phyloP scores from a whole-genome alignment of 257 asterid genomes.

The Gentiana straminea region DNA sequence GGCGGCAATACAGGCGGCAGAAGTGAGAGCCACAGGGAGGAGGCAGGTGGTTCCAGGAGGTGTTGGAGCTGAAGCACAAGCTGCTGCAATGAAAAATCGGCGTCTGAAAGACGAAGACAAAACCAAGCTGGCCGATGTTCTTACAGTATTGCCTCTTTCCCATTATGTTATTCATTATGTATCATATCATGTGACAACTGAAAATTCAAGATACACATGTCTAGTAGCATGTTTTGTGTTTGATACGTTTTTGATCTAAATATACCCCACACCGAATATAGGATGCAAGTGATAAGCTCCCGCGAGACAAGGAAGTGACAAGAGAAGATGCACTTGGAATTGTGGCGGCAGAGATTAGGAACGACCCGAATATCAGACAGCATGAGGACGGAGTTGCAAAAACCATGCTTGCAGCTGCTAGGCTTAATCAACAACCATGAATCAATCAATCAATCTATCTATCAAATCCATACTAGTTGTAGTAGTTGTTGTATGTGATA shows the following conservation, averaged over 20 bases:
- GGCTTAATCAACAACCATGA: slow-evolving; percentile 6
- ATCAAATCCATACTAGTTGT: too few relatives aligned
- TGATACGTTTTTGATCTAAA: too few relatives aligned
- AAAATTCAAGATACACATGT: neutral
- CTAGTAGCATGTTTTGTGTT: neutral
- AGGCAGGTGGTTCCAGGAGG: slow-evolving; percentile 16
- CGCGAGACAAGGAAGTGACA: slow-evolving; percentile 15
- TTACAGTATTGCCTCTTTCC: slow-evolving; percentile 3
- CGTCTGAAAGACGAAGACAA: slow-evolving; percentile 14
- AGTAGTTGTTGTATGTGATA: too few relatives aligned
- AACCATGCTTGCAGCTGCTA: slow-evolving; percentile 18
- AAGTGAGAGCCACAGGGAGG: slow-evolving; percentile 17
- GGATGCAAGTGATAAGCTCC: slow-evolving; percentile 18
- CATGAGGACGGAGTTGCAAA: slow-evolving; percentile 21
- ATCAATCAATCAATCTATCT: too few relatives aligned
- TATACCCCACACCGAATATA: neutral
- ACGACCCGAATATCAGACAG: slow-evolving; percentile 4
- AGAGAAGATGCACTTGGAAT: slow-evolving; percentile 13
- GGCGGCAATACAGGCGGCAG: slow-evolving; percentile 24
- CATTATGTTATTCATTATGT: too few relatives aligned
- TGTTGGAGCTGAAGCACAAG: slow-evolving; percentile 18
- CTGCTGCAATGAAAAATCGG: slow-evolving; percentile 15
- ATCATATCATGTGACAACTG: too few relatives aligned
- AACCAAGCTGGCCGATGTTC: slow-evolving; percentile 14
- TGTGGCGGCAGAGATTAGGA: slow-evolving; percentile 15